Evolutionary conservation across 805 yeast species (phyloP).

Genomic region (Candida schatavii): DNA sequence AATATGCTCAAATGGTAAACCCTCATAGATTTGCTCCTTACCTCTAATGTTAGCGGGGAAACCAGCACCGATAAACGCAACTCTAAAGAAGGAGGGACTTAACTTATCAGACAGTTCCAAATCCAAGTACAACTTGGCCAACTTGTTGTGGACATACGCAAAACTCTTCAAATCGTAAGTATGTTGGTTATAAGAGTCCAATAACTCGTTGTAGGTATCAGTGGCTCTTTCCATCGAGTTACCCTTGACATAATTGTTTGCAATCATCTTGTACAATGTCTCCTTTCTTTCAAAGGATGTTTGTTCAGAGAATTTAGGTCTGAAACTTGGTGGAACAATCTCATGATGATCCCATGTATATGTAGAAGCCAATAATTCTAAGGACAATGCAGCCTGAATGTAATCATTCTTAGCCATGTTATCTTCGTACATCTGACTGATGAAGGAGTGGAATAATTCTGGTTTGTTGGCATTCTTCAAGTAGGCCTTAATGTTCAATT

Average conservation of each 20-base stretch:
- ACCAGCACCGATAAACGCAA: slow-evolving; percentile 78
- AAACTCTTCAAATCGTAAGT: slow-evolving; percentile 76
- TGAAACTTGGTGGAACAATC: slow-evolving; percentile 51
- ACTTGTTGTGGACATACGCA: slow-evolving; percentile 64
- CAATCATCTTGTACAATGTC: slow-evolving; percentile 64
- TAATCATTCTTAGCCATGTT: slow-evolving; percentile 58
- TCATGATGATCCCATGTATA: slow-evolving; percentile 69
- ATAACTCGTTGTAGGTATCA: slow-evolving; percentile 71
- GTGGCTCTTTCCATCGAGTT: slow-evolving; percentile 77
- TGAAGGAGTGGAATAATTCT: slow-evolving; percentile 74
- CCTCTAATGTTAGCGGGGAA: slow-evolving; percentile 78
- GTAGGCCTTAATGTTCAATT: slow-evolving; percentile 70
- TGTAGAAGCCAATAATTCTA: slow-evolving; percentile 74
- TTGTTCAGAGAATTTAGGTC: slow-evolving; percentile 78
- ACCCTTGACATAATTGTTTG: slow-evolving; percentile 66
- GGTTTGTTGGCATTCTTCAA: slow-evolving; percentile 76
- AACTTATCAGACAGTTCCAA: slow-evolving; percentile 68
- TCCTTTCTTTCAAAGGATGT: slow-evolving; percentile 80
- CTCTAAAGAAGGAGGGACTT: slow-evolving; percentile 75
- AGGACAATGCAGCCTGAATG: slow-evolving; percentile 80
- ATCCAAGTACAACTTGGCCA: slow-evolving; percentile 64
- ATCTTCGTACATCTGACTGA: slow-evolving; percentile 68
- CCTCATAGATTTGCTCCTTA: slow-evolving; percentile 78
- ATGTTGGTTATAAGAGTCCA: slow-evolving; percentile 67
- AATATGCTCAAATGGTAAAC: slow-evolving; percentile 83